Base-by-base conservation (phyloP, 306 rosid species). In the Pyrus communis region DNA sequence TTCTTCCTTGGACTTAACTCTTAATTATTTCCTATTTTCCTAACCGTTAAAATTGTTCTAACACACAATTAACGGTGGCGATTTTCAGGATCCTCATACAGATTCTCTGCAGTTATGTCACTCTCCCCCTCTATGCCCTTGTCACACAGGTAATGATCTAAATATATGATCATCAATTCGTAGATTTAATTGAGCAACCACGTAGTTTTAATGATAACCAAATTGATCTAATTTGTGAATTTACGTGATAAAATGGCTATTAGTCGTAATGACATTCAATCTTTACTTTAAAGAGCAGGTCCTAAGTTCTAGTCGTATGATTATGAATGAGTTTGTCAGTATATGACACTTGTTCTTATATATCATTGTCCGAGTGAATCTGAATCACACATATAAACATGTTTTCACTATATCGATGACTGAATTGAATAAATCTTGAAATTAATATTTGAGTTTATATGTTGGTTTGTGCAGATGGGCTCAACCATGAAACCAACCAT, bases 51-150 rank as follows among this genome's bases (percentile, higher is more conserved):
- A 58, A 73, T 43, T 21, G 9, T 40, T 62, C 70, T 43, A 62
- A 74, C 78, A 74, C 77, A 61, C 19, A 74, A 10, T 6, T 11
- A 27, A 45, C 25, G 13, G 31, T 45, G 70, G 46, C 2, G 35
- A 62, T 21, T 74, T 35, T 28, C 86, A 93, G 98, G 85, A 86
- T 89, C 43, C 67, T 91, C 19, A 74, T 93, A 69, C 91, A 93
- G 70, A 86, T 93, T 65, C 91, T 93, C 2, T 93, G 98, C 84
- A 93, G 98, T 79, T 93, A 93, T 49, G 98, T 93, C 11, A 93
- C 96, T 45, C 88, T 93, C 33, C 98, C 98, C 57, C 97, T 93
- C 30, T 86, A 93, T 66, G 98, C 98, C 67, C 89, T 93, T 2
- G 98, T 93, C 11, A 91, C 97, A 17, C 98, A 93, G 93, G 98